Evolutionary conservation across 2,329 filamentous ascomycete species (phyloP), one percentile per base, ranked within the genome.

Genomic region (Daldinia sp.): DNA sequence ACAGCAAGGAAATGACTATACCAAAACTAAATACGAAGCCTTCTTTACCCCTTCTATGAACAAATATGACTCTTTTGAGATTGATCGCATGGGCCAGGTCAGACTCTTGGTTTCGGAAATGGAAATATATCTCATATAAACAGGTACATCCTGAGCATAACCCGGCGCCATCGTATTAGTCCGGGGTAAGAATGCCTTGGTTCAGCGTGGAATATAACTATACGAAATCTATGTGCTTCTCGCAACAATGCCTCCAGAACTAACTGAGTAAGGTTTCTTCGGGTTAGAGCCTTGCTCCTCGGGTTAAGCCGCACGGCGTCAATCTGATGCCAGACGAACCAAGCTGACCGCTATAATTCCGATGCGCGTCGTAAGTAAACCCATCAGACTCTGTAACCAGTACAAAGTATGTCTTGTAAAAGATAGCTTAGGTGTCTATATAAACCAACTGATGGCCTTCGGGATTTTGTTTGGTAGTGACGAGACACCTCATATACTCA

Each of bases 101-200:
- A 43, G 3, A 25, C 25, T 19, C 21, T 43, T 25, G 13, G 13
- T 21, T 21, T 25, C 25, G 19, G 21, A 11, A 43, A 25, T 15
- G 13, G 21, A 23, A 21, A 21, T n/a, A n/a, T n/a, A n/a, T n/a
- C n/a, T n/a, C 37, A 9, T n/a, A 9, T 43, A 48, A 11, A 48
- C n/a, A 8, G 23, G 7, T 4, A 30, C 13, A 30, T 19, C n/a
- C 19, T 27, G 13, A 27, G 19, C 27, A 43, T 51, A 15, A 29
- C 21, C 39, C 21, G 35, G 5, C 6, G 21, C 15, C 23, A 21
- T 34, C 54, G 45, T 15, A 27, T 48, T 58, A 59, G 10, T 52
- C 37, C 54, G 54, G 62, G 50, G 48, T 65, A 62, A 65, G n/a
- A 11, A 21, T n/a, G 27, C 13, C 25, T 47, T 29, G 11, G 13